Base-by-base conservation (phyloP, 176 grass and related monocot genomes). In the Alopecurus myosuroides region DNA sequence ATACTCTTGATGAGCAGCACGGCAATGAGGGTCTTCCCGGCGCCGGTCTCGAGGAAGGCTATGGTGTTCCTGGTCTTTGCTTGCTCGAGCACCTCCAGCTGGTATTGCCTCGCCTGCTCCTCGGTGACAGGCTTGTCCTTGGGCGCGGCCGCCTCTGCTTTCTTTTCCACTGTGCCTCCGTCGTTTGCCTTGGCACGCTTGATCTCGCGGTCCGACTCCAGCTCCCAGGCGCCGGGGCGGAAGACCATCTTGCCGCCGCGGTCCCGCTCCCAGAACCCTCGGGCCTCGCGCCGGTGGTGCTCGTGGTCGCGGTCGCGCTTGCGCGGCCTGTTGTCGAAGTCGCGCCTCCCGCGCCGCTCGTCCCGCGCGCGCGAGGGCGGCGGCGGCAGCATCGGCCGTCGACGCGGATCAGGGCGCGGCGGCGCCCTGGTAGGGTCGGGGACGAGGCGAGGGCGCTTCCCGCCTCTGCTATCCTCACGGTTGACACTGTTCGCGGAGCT, bases 21-120 rank as follows among this genome's bases (percentile, higher is more conserved):
- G 0, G 93, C 97, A 58, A 96, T 99, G 42, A 99, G 89, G 6
- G 97, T 99, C 86, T 99, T 99, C 37, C 93, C 97, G 0, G 93
- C 86, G 4, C 97, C 97, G 6, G 93, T 99, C 81, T 96, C 93
- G 22, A 99, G 81, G 81, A 99, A 99, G 10, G 93, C 97, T 13
- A 96, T 99, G 2, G 97, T 99, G 84, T 99, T 99, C 70, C 56
- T 99, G 84, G 79, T 96, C 84, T 99, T 96, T 53, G 97, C 93
- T 29, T 99, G 97, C 85, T 99, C 91, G 34, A 96, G 91, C 49
- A 99, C 97, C 84, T 96, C 97, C 1, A 99, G 84, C 62, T 99
- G 97, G 86, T 99, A 99, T 50, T 96, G 88, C 22, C 97, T 93
- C 3, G 92, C 97, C 45, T 89, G 88, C 76, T 99, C 97, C 87